Evolutionary conservation across 805 yeast genomes (phyloP).

Genomic region (Grigorovia jiainica): DNA sequence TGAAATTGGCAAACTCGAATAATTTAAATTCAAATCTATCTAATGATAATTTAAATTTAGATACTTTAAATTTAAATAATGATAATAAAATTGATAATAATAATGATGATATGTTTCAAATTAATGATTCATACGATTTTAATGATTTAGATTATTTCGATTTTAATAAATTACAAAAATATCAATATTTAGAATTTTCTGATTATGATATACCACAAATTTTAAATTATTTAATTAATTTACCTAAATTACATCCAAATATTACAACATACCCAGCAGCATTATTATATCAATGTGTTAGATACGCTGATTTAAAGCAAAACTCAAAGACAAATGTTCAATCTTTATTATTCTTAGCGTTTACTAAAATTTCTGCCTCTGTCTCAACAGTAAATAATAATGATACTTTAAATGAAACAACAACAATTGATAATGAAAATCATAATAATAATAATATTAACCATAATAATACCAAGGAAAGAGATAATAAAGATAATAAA

Average conservation of each 20-base stretch:
- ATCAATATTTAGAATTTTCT: constrained; percentile 52
- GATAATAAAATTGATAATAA: constrained; percentile 6
- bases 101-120: constrained; percentile 4
- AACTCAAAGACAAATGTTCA: constrained; percentile 48
- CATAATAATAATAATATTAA: neutral
- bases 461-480: neutral
- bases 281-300: constrained; percentile 55
- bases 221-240: constrained; percentile 48
- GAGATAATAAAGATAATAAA: neutral
- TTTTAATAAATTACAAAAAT: constrained; percentile 44
- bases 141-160: constrained; percentile 33
- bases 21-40: neutral
- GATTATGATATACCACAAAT: constrained; percentile 69
- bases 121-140: neutral
- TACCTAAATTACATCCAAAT: constrained; percentile 45
- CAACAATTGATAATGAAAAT: neutral
- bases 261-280: constrained; percentile 53
- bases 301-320: constrained; percentile 50
- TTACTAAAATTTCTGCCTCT: constrained; percentile 51
- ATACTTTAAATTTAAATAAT: neutral
- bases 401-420: constrained; percentile 2
- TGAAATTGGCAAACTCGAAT: constrained; percentile 14
- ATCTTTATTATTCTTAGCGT: constrained; percentile 49
- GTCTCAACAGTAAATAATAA: constrained; percentile 28
- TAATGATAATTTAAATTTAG: neutral